These are phyloP conservation scores for Plasmodium yoelii DNA, from an alignment of 169 alveolate species.

Conservation along the genomic window DNA sequence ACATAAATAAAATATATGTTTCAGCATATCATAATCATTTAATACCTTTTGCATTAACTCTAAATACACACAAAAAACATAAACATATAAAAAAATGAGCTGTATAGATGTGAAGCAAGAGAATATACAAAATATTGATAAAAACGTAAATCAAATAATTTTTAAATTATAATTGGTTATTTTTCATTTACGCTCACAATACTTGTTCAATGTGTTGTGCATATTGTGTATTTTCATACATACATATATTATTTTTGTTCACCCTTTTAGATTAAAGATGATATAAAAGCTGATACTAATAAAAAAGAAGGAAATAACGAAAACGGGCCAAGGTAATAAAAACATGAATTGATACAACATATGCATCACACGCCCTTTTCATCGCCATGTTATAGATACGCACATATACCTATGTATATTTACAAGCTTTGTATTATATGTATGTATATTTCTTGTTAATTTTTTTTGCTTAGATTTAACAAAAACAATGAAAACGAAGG, in stretches of 20 bases:
- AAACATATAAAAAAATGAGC: conserved; percentile 44
- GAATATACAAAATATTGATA: conserved; percentile 38
- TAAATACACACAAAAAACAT: conserved; percentile 3
- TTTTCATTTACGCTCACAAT: not conserved
- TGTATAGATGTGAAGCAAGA: conserved; percentile 58
- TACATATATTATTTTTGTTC: not conserved
- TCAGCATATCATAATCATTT: not conserved
- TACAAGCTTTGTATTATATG: too few species aligned
- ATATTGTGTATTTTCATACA: not conserved
- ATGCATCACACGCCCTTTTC: too few species aligned
- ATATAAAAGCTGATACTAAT: conserved; percentile 5
- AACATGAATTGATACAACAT: not conserved
- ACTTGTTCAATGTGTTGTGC: not conserved
- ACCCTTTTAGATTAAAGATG: conserved; percentile 25
- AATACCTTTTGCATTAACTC: not conserved
- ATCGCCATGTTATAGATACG: not conserved
- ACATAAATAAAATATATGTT: not conserved
- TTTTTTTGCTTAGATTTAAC: not conserved
- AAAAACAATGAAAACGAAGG: conserved; percentile 11
- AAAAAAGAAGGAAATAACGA: conserved; percentile 44
- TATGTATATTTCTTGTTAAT: too few species aligned
- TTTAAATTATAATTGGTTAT: not conserved
- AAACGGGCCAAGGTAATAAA: conserved; percentile 16
- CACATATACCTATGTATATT: not conserved
- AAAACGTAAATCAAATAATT: conserved; percentile 39